A percentile compares a stretch with the other conserved stretches of the same genome.
These are phyloP conservation scores for Mycena chlorophos DNA, from an alignment of 768 basidiomycete species.

Conservation along the genomic window DNA sequence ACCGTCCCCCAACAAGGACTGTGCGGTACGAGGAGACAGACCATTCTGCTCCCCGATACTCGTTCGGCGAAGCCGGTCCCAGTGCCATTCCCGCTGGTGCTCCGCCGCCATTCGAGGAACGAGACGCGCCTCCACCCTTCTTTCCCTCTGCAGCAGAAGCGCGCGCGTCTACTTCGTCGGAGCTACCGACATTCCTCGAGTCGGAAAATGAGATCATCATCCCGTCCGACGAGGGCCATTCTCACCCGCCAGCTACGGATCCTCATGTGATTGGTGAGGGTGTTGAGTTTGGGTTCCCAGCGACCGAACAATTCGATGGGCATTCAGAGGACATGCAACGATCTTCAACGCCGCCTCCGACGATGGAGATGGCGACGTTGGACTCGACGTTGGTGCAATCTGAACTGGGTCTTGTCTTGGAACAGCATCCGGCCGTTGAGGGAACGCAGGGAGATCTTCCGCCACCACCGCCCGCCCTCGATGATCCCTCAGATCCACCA, in stretches of 20 bases:
- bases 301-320: conserved; percentile 79
- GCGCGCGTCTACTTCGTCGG: conserved; percentile 59
- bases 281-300: conserved; percentile 68
- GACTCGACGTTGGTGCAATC: conserved; percentile 58
- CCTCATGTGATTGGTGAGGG: conserved; percentile 70
- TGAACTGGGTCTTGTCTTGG: conserved; percentile 58
- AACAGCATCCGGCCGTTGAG: conserved; percentile 37
- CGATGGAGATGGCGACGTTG: conserved; percentile 73
- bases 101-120: conserved; percentile 84
- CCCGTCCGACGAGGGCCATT: conserved; percentile 45
- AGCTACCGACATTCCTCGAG: conserved; percentile 75
- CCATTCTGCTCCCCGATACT: conserved; percentile 60
- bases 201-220: conserved; percentile 77
- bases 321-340: conserved; percentile 68
- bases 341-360: conserved; percentile 70
- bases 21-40: conserved; percentile 69
- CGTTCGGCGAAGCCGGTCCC: conserved; percentile 73
- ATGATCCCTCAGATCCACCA: conserved; percentile 86
- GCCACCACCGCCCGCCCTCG: conserved; percentile 79
- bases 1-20: conserved; percentile 73
- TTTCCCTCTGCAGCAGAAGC: conserved; percentile 54
- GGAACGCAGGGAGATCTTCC: conserved; percentile 50
- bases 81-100: conserved; percentile 64
- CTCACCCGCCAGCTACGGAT: conserved; percentile 34
- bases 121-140: conserved; percentile 78